phyloP scores from a whole-genome alignment of 108 stramenopile genomes.

The Aurantiochytrium sp. region DNA sequence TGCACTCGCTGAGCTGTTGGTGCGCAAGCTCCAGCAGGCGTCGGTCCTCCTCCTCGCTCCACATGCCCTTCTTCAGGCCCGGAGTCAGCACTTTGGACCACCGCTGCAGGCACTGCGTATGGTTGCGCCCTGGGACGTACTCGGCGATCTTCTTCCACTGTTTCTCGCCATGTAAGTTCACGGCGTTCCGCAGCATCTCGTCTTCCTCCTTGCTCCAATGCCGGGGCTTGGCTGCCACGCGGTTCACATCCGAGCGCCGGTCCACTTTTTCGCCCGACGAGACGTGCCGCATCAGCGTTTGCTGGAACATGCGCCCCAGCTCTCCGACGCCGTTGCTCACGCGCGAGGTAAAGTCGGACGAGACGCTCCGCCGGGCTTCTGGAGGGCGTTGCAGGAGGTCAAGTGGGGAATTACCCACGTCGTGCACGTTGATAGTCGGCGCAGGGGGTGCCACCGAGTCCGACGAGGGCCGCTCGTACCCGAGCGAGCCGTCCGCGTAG shows the following conservation, averaged over 20 bases:
- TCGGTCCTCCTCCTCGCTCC: slow-evolving; percentile 37
- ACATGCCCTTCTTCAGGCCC: slow-evolving; percentile 42
- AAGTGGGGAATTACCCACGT: too few relatives aligned
- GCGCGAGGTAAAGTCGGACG: neutral
- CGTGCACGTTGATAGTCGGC: too few relatives aligned
- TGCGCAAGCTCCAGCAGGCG: neutral
- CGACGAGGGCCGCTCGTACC: too few relatives aligned
- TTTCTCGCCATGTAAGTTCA: slow-evolving; percentile 6
- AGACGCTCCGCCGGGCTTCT: too few relatives aligned
- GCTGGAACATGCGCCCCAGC: neutral
- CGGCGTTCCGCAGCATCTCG: slow-evolving; percentile 24
- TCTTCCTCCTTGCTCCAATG: slow-evolving; percentile 42
- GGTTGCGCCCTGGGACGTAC: slow-evolving; percentile 33
- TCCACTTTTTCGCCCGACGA: neutral
- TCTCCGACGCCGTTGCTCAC: neutral
- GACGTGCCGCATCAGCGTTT: neutral
- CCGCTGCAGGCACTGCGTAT: slow-evolving; percentile 49
- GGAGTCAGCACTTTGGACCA: slow-evolving; percentile 43
- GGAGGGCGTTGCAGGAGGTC: too few relatives aligned
- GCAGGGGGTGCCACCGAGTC: too few relatives aligned
- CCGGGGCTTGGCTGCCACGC: neutral
- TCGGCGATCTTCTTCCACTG: slow-evolving; percentile 47
- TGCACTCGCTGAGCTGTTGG: slow-evolving; percentile 3
- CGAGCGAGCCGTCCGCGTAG: too few relatives aligned
- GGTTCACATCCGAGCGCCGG: neutral